Conservation (phyloP, 768 basidiomycete genomes). For the Leccinum aurantiacum region DNA sequence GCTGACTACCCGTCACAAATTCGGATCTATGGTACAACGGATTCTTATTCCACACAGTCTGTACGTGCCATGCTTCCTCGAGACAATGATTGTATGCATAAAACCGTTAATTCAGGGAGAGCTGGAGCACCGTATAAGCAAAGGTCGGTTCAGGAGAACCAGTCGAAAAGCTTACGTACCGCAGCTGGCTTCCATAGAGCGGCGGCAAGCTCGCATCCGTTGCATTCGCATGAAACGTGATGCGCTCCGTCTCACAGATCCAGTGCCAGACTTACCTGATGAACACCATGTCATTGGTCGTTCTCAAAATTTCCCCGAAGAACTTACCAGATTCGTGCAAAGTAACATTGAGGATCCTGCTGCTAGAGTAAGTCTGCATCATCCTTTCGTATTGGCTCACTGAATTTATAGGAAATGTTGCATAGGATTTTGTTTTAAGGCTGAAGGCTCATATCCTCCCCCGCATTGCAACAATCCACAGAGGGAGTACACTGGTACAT, state of each 20-base stretch:
- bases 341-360: background rate
- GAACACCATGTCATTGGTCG: background rate
- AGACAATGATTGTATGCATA: too few species aligned
- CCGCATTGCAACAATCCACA: too few species aligned
- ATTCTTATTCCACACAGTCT: constrained; percentile 31
- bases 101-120: too few species aligned
- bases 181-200: background rate
- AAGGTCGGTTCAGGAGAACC: too few species aligned
- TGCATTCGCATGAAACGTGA: background rate
- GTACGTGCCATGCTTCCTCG: too few species aligned
- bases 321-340: background rate
- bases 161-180: background rate
- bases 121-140: too few species aligned
- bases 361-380: background rate
- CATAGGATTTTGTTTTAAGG: background rate
- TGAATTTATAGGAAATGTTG: background rate
- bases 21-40: constrained; percentile 50
- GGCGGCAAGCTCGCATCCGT: background rate
- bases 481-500: too few species aligned
- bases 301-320: background rate
- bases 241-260: background rate
- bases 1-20: too few species aligned
- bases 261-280: background rate
- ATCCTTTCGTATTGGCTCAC: background rate
- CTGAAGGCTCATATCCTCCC: constrained; percentile 13